Evolutionary conservation across 2,329 filamentous ascomycete genomes (phyloP).

Genomic region (Aspergillus fructus): DNA sequence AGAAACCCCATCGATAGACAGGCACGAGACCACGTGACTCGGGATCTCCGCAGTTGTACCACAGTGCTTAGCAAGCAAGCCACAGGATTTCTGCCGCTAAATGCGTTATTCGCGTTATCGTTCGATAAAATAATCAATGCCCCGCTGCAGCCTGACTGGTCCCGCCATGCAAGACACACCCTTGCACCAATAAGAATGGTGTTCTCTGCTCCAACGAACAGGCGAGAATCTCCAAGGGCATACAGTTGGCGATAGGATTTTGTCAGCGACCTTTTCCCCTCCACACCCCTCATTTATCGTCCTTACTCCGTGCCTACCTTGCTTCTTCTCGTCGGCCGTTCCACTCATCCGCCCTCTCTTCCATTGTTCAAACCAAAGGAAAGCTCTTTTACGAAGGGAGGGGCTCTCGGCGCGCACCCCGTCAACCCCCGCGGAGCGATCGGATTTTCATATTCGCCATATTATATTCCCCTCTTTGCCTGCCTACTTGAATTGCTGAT

Average conservation of each 20-base stretch:
- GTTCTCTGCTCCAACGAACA: constrained; percentile 13
- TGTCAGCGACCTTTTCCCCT: constrained; percentile 7
- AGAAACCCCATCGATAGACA: no score
- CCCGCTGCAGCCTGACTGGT: constrained; percentile 15
- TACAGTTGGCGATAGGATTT: constrained; percentile 15
- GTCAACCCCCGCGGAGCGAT: constrained; percentile 16
- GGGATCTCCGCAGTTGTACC: constrained; percentile 1
- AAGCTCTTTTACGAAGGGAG: not conserved
- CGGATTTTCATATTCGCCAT: not conserved
- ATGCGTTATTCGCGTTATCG: constrained; percentile 18
- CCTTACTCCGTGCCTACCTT: not conserved
- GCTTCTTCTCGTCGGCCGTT: not conserved
- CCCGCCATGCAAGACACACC: constrained; percentile 11
- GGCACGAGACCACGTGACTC: constrained; percentile 12
- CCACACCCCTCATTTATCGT: constrained; percentile 5
- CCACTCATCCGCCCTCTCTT: not conserved
- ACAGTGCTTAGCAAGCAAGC: constrained; percentile 22
- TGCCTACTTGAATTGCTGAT: not conserved
- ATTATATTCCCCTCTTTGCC: not conserved
- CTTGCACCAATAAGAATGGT: constrained; percentile 18
- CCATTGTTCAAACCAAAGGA: not conserved
- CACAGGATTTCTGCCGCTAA: constrained; percentile 3
- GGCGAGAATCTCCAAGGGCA: constrained; percentile 16
- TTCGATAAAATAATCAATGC: constrained; percentile 8
- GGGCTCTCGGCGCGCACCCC: constrained; percentile 1